Conservation (phyloP, 2,329 filamentous ascomycete genomes). For the Aspergillus uvarum region DNA sequence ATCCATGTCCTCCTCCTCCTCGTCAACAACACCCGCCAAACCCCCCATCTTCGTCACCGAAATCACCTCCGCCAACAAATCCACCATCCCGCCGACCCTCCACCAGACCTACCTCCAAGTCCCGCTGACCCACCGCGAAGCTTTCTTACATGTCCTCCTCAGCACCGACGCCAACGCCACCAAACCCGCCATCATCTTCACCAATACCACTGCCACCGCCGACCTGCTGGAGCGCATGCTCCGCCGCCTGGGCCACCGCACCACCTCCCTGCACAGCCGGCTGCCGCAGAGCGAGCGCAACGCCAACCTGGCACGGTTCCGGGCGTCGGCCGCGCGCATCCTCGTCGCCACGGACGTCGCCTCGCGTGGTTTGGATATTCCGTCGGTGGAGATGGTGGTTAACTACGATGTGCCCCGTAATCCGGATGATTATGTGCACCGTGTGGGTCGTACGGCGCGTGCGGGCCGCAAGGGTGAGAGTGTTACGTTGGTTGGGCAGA, state of each 20-base stretch:
- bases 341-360: constrained; percentile 95
- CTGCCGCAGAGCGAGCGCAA: constrained; percentile 82
- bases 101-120: constrained; percentile 83
- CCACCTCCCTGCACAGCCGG: constrained; percentile 85
- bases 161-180: constrained; percentile 71
- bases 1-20: constrained; percentile 66
- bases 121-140: constrained; percentile 88
- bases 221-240: constrained; percentile 86
- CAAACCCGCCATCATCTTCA: constrained; percentile 87
- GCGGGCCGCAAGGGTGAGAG: constrained; percentile 80
- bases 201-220: constrained; percentile 86
- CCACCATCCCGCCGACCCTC: constrained; percentile 75
- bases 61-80: constrained; percentile 67
- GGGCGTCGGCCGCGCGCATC: constrained; percentile 81
- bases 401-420: constrained; percentile 97
- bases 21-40: constrained; percentile 53
- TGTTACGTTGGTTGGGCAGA: constrained; percentile 86
- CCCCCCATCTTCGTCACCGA: constrained; percentile 86
- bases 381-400: constrained; percentile 82
- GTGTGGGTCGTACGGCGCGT: constrained; percentile 91
- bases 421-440: constrained; percentile 95
- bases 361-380: constrained; percentile 90
- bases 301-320: constrained; percentile 86
- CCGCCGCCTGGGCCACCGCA: constrained; percentile 79
- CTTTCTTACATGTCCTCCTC: constrained; percentile 88